Evolutionary conservation across 371 early-diverging fungal genomes (phyloP).

Genomic region (Lichtheimia hyalospora): DNA sequence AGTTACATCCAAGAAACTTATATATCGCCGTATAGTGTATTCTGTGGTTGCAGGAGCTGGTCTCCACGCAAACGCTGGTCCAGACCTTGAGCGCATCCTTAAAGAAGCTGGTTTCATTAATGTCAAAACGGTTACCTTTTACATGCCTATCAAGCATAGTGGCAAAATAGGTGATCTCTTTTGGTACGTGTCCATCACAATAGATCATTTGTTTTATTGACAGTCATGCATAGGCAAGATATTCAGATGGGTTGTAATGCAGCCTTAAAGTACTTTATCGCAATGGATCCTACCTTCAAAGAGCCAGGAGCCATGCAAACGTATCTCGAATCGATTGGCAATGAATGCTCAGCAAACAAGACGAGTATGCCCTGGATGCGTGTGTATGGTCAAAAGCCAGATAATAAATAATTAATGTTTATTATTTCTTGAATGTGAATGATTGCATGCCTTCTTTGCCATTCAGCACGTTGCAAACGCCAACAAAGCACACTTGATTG

Average conservation of each 20-base stretch:
- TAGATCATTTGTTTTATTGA: not conserved
- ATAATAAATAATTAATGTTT: too few species aligned
- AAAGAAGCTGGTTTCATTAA: constrained; percentile 4
- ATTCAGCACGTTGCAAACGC: too few species aligned
- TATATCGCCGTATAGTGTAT: too few species aligned
- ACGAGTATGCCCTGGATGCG: not conserved
- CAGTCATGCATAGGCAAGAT: not conserved
- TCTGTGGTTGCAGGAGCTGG: not conserved
- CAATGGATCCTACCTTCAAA: not conserved
- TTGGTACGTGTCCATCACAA: not conserved
- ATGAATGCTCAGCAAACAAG: not conserved
- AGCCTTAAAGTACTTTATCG: not conserved
- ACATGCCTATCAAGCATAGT: not conserved
- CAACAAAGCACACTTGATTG: too few species aligned
- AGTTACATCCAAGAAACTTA: too few species aligned
- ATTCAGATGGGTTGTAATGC: not conserved
- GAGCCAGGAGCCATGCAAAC: not conserved
- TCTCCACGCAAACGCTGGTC: not conserved
- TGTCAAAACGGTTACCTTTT: not conserved
- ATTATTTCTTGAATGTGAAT: too few species aligned
- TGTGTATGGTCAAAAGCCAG: not conserved
- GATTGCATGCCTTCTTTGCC: too few species aligned
- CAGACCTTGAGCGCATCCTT: not conserved
- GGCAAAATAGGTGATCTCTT: not conserved
- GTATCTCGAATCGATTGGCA: not conserved